Evolutionary conservation across 2,329 filamentous ascomycete genomes (phyloP).

Genomic region (Cordyceps fumosorosea): DNA sequence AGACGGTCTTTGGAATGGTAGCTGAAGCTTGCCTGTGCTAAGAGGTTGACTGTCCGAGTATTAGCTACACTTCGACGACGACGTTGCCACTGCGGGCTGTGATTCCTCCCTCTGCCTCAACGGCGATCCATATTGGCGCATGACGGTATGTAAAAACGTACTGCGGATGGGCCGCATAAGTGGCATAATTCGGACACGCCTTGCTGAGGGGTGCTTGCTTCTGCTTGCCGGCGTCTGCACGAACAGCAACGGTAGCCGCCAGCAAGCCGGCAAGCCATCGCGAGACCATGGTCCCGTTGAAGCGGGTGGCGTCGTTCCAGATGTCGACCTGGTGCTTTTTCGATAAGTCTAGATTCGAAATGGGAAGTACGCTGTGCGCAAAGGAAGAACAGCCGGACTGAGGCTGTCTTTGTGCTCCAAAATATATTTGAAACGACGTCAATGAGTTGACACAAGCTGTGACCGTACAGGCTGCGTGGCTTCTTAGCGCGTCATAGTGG

Average conservation of each 20-base stretch:
- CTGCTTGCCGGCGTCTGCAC: slow-evolving; percentile 14
- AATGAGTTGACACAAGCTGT: no score
- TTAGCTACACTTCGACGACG: not conserved
- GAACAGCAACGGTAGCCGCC: slow-evolving; percentile 18
- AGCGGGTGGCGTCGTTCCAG: not conserved
- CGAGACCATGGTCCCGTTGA: slow-evolving; percentile 19
- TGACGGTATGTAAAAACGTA: slow-evolving; percentile 20
- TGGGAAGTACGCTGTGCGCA: not conserved
- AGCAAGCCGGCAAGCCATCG: slow-evolving; percentile 24
- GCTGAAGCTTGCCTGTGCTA: slow-evolving; percentile 68
- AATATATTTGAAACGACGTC: no score
- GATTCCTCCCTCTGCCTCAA: not conserved
- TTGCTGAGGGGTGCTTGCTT: slow-evolving; percentile 22
- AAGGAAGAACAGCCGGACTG: not conserved
- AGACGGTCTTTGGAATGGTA: slow-evolving; percentile 83
- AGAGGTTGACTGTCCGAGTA: slow-evolving; percentile 56
- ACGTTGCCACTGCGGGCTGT: not conserved
- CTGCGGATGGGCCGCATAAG: slow-evolving; percentile 34
- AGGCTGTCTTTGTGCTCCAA: no score
- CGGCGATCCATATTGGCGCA: not conserved
- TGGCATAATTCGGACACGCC: slow-evolving; percentile 36
- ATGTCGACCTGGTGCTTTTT: not conserved
- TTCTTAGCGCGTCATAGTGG: not conserved
- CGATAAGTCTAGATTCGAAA: not conserved
- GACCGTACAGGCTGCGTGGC: not conserved